These are phyloP conservation scores for Microdochium paspali DNA, from an alignment of 2,329 filamentous ascomycete genomes.

Conservation along the genomic window DNA sequence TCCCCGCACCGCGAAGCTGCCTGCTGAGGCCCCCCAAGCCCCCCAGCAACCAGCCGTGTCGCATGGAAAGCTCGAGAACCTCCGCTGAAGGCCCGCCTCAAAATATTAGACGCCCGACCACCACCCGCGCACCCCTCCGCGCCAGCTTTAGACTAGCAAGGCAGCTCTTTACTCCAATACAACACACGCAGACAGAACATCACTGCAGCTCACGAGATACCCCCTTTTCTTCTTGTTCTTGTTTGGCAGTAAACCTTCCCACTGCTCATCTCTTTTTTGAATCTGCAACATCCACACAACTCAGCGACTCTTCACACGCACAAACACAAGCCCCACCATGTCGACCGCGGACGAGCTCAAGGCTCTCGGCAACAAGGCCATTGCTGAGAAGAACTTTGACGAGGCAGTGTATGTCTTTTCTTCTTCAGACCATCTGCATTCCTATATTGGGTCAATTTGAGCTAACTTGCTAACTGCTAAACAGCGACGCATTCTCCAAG, in stretches of 20 bases:
- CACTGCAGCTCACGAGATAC: too few relatives aligned
- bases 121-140: background rate
- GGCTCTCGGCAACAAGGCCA: slow-evolving; percentile 97
- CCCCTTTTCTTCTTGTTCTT: background rate
- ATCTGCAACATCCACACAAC: background rate
- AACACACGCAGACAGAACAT: too few relatives aligned
- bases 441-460: background rate
- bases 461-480: slow-evolving; percentile 8
- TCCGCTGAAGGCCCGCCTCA: background rate
- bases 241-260: background rate
- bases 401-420: slow-evolving; percentile 72
- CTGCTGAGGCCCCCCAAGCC: too few relatives aligned
- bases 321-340: slow-evolving; percentile 25
- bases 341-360: slow-evolving; percentile 72
- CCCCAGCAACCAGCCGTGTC: background rate
- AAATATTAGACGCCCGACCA: background rate
- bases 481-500: slow-evolving; percentile 85
- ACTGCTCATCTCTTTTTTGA: background rate
- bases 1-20: too few relatives aligned
- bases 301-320: background rate
- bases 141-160: background rate
- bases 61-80: slow-evolving; percentile 1
- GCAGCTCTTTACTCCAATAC: background rate
- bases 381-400: slow-evolving; percentile 92
- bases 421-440: background rate